Conservation (phyloP, 352 stramenopile genomes). For the Globisporangium paroecandrum region DNA sequence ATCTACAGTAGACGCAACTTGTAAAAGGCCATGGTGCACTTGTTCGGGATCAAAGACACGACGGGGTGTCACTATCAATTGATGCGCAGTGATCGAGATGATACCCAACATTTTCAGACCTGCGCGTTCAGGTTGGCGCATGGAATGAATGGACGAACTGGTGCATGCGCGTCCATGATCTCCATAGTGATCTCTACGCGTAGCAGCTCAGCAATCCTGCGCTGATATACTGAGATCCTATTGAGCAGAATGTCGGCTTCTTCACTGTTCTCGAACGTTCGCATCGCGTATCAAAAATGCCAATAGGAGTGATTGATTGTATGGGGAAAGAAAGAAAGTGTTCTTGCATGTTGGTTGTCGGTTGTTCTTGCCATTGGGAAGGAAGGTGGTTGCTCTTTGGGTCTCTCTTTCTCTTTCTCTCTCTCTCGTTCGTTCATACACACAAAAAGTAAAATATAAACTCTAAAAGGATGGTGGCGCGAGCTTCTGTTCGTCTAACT, state of each 20-base stretch:
- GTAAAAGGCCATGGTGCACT: neutral
- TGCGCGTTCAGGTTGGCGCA: neutral
- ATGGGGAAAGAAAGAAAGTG: neutral
- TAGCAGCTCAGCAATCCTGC: neutral
- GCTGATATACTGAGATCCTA: neutral
- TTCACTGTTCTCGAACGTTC: slow-evolving; percentile 3
- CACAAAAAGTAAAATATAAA: slow-evolving; percentile 19
- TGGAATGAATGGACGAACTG: neutral
- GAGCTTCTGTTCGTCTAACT: slow-evolving; percentile 82
- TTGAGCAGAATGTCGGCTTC: neutral
- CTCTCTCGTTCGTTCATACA: slow-evolving; percentile 1
- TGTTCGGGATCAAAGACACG: neutral
- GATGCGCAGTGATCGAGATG: neutral
- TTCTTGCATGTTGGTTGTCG: neutral
- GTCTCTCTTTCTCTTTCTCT: neutral
- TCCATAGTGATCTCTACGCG: neutral
- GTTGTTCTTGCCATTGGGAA: slow-evolving; percentile 17
- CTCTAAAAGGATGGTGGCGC: slow-evolving; percentile 80
- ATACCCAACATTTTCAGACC: neutral
- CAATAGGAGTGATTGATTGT: neutral
- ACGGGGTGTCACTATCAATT: neutral
- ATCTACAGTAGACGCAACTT: neutral
- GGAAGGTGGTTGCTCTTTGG: neutral
- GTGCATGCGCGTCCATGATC: neutral
- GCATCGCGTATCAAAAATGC: neutral